Evolutionary conservation across 371 early-diverging fungal genomes (phyloP).

Genomic region (Batkoa obscura): DNA sequence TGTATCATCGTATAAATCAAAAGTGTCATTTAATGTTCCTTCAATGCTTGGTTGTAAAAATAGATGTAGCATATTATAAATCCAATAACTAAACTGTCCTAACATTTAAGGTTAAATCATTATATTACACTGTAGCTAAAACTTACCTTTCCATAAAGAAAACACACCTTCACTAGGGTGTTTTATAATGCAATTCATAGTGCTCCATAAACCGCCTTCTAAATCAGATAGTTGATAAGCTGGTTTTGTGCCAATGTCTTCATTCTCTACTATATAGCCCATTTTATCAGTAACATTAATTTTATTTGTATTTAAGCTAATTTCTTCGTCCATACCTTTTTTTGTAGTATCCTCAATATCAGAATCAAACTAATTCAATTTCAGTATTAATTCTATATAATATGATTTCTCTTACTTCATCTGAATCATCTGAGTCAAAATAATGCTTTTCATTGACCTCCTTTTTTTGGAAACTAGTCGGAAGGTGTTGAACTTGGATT

Average conservation of each 20-base stretch:
- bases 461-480: slow-evolving; percentile 15
- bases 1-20: slow-evolving; percentile 58
- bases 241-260: slow-evolving; percentile 31
- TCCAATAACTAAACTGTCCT: slow-evolving; percentile 54
- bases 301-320: slow-evolving; percentile 14
- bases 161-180: slow-evolving; percentile 43
- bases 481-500: slow-evolving; percentile 53
- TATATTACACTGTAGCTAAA: background rate
- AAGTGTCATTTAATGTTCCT: slow-evolving; percentile 43
- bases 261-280: slow-evolving; percentile 34
- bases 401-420: no score
- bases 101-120: slow-evolving; percentile 2
- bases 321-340: slow-evolving; percentile 8
- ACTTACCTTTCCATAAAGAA: slow-evolving; percentile 39
- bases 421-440: no score
- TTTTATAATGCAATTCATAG: slow-evolving; percentile 21
- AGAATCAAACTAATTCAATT: no score
- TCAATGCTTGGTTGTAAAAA: slow-evolving; percentile 53
- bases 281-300: slow-evolving; percentile 18
- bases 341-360: no score
- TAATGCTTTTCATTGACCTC: background rate
- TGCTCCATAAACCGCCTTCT: slow-evolving; percentile 25
- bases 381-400: no score
- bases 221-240: slow-evolving; percentile 36
- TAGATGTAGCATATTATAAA: slow-evolving; percentile 43